Evolutionary conservation across 495 filamentous ascomycete genomes (phyloP).

Genomic region (Talaromyces ruber): DNA sequence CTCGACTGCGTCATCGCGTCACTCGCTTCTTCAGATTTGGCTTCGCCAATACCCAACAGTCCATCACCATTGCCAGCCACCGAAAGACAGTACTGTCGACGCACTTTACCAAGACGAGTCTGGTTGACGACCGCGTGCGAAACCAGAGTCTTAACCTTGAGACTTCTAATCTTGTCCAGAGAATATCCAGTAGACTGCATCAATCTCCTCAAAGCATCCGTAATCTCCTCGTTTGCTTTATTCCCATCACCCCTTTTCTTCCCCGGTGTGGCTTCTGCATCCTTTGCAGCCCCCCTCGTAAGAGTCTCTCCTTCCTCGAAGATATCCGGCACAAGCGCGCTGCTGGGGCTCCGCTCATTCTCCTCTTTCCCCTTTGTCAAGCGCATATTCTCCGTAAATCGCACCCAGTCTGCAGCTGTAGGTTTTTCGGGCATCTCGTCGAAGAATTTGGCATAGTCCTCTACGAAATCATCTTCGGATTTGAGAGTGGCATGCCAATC

Average conservation of each 20-base stretch:
- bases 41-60: slow-evolving; percentile 79
- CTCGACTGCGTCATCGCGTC: slow-evolving; percentile 59
- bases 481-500: slow-evolving; percentile 56
- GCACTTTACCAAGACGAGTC: slow-evolving; percentile 91
- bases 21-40: slow-evolving; percentile 65
- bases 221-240: slow-evolving; percentile 28
- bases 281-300: slow-evolving; percentile 28
- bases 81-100: slow-evolving; percentile 56
- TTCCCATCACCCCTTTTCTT: slow-evolving; percentile 4
- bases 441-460: slow-evolving; percentile 50
- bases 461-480: slow-evolving; percentile 44
- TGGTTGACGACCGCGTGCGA: slow-evolving; percentile 73
- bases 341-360: slow-evolving; percentile 38
- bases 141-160: slow-evolving; percentile 60
- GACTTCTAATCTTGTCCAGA: slow-evolving; percentile 40
- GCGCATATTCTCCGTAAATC: slow-evolving; percentile 36
- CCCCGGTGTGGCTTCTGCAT: slow-evolving; percentile 7
- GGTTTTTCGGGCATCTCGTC: slow-evolving; percentile 41
- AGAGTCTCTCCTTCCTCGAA: slow-evolving; percentile 37
- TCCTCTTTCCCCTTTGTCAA: slow-evolving; percentile 44
- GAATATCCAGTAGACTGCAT: slow-evolving; percentile 63
- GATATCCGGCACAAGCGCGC: slow-evolving; percentile 37
- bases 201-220: slow-evolving; percentile 48
- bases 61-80: slow-evolving; percentile 82
- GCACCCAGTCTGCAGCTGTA: slow-evolving; percentile 32